phyloP scores from a whole-genome alignment of 2,329 filamentous ascomycete genomes.

The Arthroderma uncinatum region DNA sequence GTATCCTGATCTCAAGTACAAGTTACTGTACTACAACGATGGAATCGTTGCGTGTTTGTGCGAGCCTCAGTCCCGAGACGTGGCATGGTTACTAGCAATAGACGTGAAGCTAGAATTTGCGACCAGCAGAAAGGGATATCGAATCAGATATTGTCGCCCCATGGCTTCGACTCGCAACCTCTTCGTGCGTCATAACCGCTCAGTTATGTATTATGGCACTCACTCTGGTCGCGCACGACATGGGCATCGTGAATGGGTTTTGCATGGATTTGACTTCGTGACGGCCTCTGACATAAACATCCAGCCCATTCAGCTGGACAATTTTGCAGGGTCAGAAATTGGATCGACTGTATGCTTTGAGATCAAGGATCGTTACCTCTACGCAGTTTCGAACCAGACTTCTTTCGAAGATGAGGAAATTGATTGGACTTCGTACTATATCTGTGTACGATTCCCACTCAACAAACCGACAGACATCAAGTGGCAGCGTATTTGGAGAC shows the following conservation, averaged over 20 bases:
- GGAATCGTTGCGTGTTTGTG: slow-evolving; percentile 49
- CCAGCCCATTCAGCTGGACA: slow-evolving; percentile 42
- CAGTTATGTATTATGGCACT: slow-evolving; percentile 56
- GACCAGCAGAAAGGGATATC: slow-evolving; percentile 16
- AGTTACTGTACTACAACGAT: slow-evolving; percentile 47
- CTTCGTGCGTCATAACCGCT: slow-evolving; percentile 54
- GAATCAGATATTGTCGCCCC: slow-evolving; percentile 33
- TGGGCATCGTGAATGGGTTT: slow-evolving; percentile 49
- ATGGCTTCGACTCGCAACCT: slow-evolving; percentile 44
- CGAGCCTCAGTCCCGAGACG: slow-evolving; percentile 32
- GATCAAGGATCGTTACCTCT: slow-evolving; percentile 54
- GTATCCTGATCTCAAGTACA: neutral
- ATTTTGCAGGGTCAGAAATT: slow-evolving; percentile 54
- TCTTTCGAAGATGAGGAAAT: slow-evolving; percentile 52
- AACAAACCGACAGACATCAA: slow-evolving; percentile 35
- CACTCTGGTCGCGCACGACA: slow-evolving; percentile 45
- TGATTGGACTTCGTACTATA: slow-evolving; percentile 58
- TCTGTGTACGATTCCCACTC: slow-evolving; percentile 53
- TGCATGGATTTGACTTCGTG: slow-evolving; percentile 44
- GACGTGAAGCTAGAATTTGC: slow-evolving; percentile 25
- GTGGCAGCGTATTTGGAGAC: slow-evolving; percentile 50
- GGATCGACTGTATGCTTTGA: slow-evolving; percentile 61
- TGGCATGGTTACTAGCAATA: slow-evolving; percentile 46
- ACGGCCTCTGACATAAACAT: slow-evolving; percentile 32
- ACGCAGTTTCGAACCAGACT: slow-evolving; percentile 57